phyloP scores from a whole-genome alignment of 805 yeast species.

The Starmera dryadoides region DNA sequence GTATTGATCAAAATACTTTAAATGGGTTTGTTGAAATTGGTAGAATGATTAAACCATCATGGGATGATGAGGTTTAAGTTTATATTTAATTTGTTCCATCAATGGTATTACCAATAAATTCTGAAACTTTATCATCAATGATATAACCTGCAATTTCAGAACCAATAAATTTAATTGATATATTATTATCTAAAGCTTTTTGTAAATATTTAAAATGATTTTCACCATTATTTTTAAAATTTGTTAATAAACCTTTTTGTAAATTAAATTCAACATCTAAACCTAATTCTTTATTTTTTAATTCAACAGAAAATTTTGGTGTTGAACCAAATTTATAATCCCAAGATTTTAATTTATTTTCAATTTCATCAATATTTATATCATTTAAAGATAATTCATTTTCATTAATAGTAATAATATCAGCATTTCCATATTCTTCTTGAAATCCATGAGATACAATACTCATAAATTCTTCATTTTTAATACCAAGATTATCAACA shows the following conservation, averaged over 20 bases:
- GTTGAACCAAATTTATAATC: conserved; percentile 73
- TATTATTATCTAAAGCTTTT: conserved; percentile 21
- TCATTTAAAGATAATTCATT: conserved; percentile 23
- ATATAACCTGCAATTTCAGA: conserved; percentile 37
- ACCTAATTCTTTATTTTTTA: conserved; percentile 28
- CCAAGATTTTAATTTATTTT: conserved; percentile 45
- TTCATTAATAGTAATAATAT: conserved; percentile 18
- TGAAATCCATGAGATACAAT: conserved; percentile 21
- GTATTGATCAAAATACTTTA: conserved; percentile 27
- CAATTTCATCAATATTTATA: conserved; percentile 33
- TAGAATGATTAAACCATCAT: conserved; percentile 50
- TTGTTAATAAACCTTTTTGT: conserved; percentile 37
- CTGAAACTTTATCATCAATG: conserved; percentile 33
- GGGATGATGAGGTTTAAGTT: conserved; percentile 9
- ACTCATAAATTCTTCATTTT: conserved; percentile 37
- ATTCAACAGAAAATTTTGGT: conserved; percentile 58
- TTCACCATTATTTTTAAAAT: conserved; percentile 21
- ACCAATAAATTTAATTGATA: conserved; percentile 31
- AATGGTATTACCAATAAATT: conserved; percentile 37
- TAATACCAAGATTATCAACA: conserved; percentile 58
- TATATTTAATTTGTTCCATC: conserved; percentile 30
- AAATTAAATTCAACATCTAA: conserved; percentile 34
- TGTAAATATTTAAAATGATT: conserved; percentile 29
- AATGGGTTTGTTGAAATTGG: conserved; percentile 47
- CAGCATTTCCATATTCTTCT: conserved; percentile 21